phyloP scores from a whole-genome alignment of 2,329 filamentous ascomycete genomes.

The Cordyceps tenuipes region DNA sequence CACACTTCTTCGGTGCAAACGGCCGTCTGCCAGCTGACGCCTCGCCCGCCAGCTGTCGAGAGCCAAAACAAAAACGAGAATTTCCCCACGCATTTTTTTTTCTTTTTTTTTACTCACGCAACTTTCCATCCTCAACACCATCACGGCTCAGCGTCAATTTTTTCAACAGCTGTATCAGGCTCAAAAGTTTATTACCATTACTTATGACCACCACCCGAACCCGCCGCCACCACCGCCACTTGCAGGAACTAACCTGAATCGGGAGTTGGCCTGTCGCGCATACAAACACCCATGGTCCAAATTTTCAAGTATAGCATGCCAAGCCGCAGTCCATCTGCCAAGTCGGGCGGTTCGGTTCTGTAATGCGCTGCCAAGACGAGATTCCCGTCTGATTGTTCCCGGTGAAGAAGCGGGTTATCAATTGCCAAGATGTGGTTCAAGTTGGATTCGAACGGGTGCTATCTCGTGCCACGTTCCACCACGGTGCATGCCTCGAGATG shows the following conservation, averaged over 20 bases:
- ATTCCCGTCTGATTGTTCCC: slow-evolving; percentile 3
- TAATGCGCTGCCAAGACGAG: slow-evolving; percentile 5
- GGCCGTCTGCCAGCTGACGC: not conserved
- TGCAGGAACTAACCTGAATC: not conserved
- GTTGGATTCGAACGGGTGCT: not conserved
- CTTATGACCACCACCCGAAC: not conserved
- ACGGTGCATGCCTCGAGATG: not conserved
- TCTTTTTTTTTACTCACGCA: not conserved
- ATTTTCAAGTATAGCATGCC: slow-evolving; percentile 1
- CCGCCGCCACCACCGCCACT: not conserved
- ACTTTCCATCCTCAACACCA: not conserved
- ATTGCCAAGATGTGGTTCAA: not conserved
- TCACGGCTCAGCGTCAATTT: not conserved
- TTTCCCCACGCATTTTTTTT: not conserved
- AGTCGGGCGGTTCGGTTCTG: not conserved
- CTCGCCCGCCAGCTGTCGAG: not conserved
- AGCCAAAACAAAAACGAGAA: not conserved
- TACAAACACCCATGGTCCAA: not conserved
- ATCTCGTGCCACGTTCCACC: not conserved
- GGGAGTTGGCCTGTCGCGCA: not conserved
- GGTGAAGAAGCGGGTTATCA: not conserved
- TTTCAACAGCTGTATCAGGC: not conserved
- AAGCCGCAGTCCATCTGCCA: slow-evolving; percentile 2
- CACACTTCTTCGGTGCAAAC: not conserved
- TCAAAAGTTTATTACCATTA: not conserved